phyloP scores from a whole-genome alignment of 2,329 filamentous ascomycete genomes.

The Apiospora aurea region DNA sequence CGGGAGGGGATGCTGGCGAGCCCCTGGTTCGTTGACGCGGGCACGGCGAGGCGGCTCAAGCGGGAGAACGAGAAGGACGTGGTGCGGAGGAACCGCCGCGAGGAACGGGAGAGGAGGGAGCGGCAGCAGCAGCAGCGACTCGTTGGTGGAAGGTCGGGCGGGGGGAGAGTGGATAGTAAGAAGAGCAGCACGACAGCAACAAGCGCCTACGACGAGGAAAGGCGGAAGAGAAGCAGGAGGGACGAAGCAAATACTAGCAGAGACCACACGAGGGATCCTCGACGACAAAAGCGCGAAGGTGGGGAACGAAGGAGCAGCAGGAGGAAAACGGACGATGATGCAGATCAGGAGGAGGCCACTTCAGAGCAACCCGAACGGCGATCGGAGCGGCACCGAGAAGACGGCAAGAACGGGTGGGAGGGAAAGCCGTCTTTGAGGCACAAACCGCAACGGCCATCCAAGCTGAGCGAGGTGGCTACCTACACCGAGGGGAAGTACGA shows the following conservation, averaged over 20 bases:
- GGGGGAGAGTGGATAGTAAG: no score
- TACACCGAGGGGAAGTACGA: conserved; percentile 40
- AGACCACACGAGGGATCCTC: background rate
- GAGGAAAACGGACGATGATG: background rate
- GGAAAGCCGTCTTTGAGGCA: conserved; percentile 23
- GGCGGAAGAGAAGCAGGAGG: background rate
- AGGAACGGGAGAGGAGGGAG: background rate
- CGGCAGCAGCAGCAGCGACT: background rate
- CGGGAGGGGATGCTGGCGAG: conserved; percentile 55
- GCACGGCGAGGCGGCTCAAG: conserved; percentile 58
- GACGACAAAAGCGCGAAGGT: background rate
- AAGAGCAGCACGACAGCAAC: background rate
- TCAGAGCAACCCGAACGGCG: background rate
- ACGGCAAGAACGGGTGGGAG: background rate
- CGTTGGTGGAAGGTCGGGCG: no score
- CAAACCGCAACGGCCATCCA: conserved; percentile 32
- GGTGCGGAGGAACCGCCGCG: conserved; percentile 20
- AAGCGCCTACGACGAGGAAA: background rate
- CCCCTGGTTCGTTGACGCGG: conserved; percentile 62
- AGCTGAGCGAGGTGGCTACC: conserved; percentile 28
- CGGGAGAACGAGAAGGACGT: conserved; percentile 50
- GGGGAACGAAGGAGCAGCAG: background rate
- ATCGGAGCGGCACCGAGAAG: background rate
- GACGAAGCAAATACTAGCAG: no score
- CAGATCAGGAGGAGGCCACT: background rate